Evolutionary conservation across 805 yeast genomes (phyloP).

Genomic region (Starmerella ratchasimensis): DNA sequence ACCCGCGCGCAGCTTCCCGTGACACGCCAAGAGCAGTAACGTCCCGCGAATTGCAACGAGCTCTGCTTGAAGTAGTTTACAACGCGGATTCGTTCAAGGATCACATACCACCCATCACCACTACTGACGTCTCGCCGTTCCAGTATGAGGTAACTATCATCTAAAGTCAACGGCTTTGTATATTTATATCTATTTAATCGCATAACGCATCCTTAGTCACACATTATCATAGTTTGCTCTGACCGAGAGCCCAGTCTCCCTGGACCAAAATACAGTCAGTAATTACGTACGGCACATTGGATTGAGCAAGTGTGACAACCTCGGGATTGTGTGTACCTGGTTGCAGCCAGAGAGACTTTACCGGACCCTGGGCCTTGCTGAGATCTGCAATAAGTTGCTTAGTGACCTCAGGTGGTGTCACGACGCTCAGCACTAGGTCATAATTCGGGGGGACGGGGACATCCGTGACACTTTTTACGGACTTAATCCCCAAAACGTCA

Average conservation of each 20-base stretch:
- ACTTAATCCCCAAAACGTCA: slow-evolving; percentile 34
- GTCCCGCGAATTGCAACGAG: slow-evolving; percentile 28
- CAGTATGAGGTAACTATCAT: slow-evolving; percentile 34
- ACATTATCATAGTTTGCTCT: slow-evolving; percentile 2
- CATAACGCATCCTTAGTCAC: background rate
- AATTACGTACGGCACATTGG: slow-evolving; percentile 28
- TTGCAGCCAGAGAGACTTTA: slow-evolving; percentile 66
- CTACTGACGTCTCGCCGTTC: slow-evolving; percentile 54
- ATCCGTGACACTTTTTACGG: slow-evolving; percentile 22
- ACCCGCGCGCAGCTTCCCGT: slow-evolving; percentile 1
- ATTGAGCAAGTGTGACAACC: slow-evolving; percentile 28
- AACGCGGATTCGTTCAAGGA: slow-evolving; percentile 43
- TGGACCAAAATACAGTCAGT: slow-evolving; percentile 60
- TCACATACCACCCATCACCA: slow-evolving; percentile 63
- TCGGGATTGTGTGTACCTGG: slow-evolving; percentile 59
- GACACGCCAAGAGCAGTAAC: slow-evolving; percentile 2
- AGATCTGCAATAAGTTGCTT: slow-evolving; percentile 33
- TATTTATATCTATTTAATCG: background rate
- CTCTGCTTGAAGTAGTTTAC: slow-evolving; percentile 36
- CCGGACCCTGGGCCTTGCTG: slow-evolving; percentile 21
- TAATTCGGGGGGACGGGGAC: slow-evolving; percentile 18
- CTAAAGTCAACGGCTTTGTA: background rate
- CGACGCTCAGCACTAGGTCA: slow-evolving; percentile 42
- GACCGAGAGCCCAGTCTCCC: slow-evolving; percentile 34
- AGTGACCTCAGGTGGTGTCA: slow-evolving; percentile 61